phyloP scores from a whole-genome alignment of 2,329 filamentous ascomycete genomes.

The Exserohilum rostratum region DNA sequence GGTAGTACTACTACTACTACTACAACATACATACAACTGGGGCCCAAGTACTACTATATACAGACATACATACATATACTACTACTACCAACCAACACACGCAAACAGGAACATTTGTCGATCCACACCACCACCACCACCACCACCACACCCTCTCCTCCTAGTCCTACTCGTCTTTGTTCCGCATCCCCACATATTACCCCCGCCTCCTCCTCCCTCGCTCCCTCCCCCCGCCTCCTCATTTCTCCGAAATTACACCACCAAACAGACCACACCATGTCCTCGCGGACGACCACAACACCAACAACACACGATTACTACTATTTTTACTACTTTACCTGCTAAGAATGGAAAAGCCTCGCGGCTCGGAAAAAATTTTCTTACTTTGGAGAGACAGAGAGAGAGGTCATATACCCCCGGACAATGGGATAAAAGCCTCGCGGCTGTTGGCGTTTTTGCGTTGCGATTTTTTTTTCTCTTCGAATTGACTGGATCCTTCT shows the following conservation, averaged over 20 bases:
- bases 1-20: too few species aligned
- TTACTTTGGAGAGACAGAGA: constrained; percentile 10
- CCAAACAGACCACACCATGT: constrained; percentile 11
- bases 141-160: too few species aligned
- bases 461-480: constrained; percentile 10
- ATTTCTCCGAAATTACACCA: too few species aligned
- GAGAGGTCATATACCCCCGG: constrained; percentile 35
- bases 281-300: constrained; percentile 33
- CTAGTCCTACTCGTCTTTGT: too few species aligned
- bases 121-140: too few species aligned
- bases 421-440: constrained; percentile 4
- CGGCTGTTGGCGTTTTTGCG: constrained; percentile 24
- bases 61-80: constrained; percentile 1
- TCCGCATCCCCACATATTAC: too few species aligned
- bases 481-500: neutral
- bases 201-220: too few species aligned
- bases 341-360: constrained; percentile 42
- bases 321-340: neutral
- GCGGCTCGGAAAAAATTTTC: constrained; percentile 34
- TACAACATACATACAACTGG: neutral
- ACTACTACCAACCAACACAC: constrained; percentile 8
- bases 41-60: neutral
- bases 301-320: neutral
- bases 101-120: neutral
- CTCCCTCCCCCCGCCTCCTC: too few species aligned